Conservation (phyloP, 768 basidiomycete genomes). For the Amylocystis lapponica region DNA sequence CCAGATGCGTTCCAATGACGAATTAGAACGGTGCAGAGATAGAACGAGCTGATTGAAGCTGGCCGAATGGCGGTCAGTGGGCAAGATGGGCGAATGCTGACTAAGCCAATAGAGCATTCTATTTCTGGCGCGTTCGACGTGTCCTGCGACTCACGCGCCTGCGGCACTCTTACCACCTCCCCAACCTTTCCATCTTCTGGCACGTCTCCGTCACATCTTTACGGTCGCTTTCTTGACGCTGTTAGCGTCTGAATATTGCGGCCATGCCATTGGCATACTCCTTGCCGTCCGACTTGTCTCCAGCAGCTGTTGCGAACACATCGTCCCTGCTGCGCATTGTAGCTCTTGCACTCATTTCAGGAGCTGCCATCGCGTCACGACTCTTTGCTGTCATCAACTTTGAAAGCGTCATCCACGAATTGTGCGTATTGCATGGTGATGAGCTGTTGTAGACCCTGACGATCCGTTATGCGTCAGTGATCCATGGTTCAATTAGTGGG, state of each 20-base stretch:
- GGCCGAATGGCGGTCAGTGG: background rate
- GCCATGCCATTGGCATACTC: slow-evolving; percentile 48
- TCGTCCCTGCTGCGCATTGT: slow-evolving; percentile 87
- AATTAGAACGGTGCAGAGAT: background rate
- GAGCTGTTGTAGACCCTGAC: slow-evolving; percentile 1
- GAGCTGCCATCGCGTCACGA: slow-evolving; percentile 90
- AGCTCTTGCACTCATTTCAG: slow-evolving; percentile 86
- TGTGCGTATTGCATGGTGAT: slow-evolving; percentile 50
- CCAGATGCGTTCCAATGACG: background rate
- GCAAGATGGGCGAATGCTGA: too few relatives aligned
- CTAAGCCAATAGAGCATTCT: background rate
- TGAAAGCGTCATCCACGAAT: slow-evolving; percentile 99
- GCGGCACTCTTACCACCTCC: slow-evolving; percentile 2
- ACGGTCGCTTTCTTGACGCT: background rate
- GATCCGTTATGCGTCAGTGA: slow-evolving; percentile 46
- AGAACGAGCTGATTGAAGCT: background rate
- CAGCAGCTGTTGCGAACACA: slow-evolving; percentile 77
- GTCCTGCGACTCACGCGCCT: slow-evolving; percentile 2
- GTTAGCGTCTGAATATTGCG: background rate
- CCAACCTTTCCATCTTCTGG: slow-evolving; percentile 1
- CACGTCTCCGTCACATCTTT: background rate
- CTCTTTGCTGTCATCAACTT: slow-evolving; percentile 97
- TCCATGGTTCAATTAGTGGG: slow-evolving; percentile 99
- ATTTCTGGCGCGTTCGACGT: slow-evolving; percentile 5
- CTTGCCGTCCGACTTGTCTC: slow-evolving; percentile 64